Evolutionary conservation across 164 flowering plant genomes (phyloP).

Genomic region (Liriodendron chinense): DNA sequence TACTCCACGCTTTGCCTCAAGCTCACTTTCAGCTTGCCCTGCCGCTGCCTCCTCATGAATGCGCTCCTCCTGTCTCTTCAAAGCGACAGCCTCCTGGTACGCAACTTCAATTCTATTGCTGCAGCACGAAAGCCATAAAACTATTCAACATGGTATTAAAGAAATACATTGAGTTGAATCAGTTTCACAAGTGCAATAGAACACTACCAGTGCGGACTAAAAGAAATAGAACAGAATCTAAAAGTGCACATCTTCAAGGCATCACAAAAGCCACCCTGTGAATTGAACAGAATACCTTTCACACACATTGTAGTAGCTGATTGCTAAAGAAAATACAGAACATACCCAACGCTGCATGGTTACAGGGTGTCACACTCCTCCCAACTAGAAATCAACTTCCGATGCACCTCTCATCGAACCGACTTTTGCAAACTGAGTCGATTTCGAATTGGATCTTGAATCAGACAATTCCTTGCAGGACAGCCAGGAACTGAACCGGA

Average conservation of each 20-base stretch:
- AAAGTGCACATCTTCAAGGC: neutral
- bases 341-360: neutral
- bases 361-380: too few relatives aligned
- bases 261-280: neutral
- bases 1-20: conserved; percentile 67
- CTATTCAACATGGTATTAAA: neutral
- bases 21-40: conserved; percentile 74
- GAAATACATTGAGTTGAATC: neutral
- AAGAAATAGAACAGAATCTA: neutral
- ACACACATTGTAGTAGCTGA: neutral
- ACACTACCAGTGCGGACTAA: neutral
- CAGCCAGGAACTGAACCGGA: too few relatives aligned
- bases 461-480: too few relatives aligned
- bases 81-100: conserved; percentile 93
- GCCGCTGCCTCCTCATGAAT: conserved; percentile 94
- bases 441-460: too few relatives aligned
- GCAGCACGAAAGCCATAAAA: conserved; percentile 9
- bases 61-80: conserved; percentile 97
- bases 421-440: too few relatives aligned
- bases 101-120: conserved; percentile 92
- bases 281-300: neutral
- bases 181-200: neutral
- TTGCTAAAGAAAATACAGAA: neutral
- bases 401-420: too few relatives aligned
- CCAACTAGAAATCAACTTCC: too few relatives aligned